Percentiles rank a stretch among this genome's conserved stretches.
Evolutionary conservation across 192 early-diverging fungal genomes (phyloP).

Genomic region (Podila clonocystis): DNA sequence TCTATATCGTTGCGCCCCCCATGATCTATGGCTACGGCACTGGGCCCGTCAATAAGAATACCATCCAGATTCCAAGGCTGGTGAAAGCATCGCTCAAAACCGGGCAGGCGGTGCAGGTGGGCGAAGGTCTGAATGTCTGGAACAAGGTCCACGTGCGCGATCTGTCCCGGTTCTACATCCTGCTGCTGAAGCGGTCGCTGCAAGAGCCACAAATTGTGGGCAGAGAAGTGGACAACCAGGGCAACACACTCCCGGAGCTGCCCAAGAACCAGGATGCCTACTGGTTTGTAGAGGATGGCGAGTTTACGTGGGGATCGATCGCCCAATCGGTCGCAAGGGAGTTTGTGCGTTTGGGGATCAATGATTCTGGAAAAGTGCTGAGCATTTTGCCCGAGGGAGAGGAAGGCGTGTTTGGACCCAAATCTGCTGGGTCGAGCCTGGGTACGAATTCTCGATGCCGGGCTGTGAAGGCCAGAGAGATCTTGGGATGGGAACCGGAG

Average conservation of each 20-base stretch:
- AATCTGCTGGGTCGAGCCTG: neutral
- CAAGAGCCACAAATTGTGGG: slow-evolving; percentile 17
- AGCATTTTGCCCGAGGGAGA: slow-evolving; percentile 1
- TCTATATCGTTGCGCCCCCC: neutral
- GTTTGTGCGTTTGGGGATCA: slow-evolving; percentile 14
- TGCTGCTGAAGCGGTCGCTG: slow-evolving; percentile 22
- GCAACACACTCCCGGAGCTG: neutral
- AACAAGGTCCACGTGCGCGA: slow-evolving; percentile 36
- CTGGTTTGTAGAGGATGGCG: slow-evolving; percentile 32
- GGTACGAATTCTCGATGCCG: slow-evolving; percentile 32
- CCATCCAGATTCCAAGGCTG: neutral
- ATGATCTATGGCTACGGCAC: neutral
- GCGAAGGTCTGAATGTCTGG: slow-evolving; percentile 28
- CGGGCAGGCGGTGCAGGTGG: slow-evolving; percentile 27
- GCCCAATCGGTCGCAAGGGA: slow-evolving; percentile 20
- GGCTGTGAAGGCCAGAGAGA: slow-evolving; percentile 23
- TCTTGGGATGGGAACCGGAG: slow-evolving; percentile 36
- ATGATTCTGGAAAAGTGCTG: slow-evolving; percentile 13
- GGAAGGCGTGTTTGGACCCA: neutral
- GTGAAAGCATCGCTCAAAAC: neutral
- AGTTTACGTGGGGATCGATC: slow-evolving; percentile 17
- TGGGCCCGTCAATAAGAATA: neutral
- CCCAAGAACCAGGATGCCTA: slow-evolving; percentile 49
- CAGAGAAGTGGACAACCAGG: neutral
- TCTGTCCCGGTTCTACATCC: slow-evolving; percentile 28